Evolutionary conservation across 2,329 filamentous ascomycete genomes (phyloP).

Genomic region (Ustulina deusta): DNA sequence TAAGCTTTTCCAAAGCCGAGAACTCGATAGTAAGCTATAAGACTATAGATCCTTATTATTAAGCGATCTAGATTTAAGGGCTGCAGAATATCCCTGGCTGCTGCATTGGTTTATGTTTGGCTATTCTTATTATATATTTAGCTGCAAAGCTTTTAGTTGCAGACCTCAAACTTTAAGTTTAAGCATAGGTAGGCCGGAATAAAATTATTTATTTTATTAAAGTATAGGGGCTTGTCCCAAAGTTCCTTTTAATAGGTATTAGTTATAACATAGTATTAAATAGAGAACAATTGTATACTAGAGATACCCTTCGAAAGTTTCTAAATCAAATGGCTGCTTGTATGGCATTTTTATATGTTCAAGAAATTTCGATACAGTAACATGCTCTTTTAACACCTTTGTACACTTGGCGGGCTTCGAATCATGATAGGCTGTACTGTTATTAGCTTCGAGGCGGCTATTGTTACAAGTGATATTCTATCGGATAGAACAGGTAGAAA

Average conservation of each 20-base stretch:
- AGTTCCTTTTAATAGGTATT: neutral
- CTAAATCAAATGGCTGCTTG: neutral
- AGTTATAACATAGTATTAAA: neutral
- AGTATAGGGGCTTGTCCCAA: neutral
- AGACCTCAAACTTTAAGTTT: constrained; percentile 1
- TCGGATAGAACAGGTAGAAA: neutral
- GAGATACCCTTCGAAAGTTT: neutral
- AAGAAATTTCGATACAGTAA: neutral
- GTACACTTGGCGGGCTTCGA: neutral
- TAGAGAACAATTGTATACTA: neutral
- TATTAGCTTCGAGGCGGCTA: neutral
- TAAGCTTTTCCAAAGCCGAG: neutral
- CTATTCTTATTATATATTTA: neutral
- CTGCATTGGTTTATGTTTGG: neutral
- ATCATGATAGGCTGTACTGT: neutral
- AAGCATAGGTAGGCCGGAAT: constrained; percentile 1
- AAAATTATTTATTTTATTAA: neutral
- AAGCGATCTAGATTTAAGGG: neutral
- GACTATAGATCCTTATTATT: neutral
- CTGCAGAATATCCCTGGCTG: neutral
- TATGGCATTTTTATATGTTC: neutral
- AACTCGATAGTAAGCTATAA: neutral
- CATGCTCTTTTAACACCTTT: neutral
- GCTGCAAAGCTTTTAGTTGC: neutral
- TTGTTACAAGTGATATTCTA: neutral